These are phyloP conservation scores for Penicillium corylophilum DNA, from an alignment of 2,329 filamentous ascomycete genomes.

Conservation along the genomic window DNA sequence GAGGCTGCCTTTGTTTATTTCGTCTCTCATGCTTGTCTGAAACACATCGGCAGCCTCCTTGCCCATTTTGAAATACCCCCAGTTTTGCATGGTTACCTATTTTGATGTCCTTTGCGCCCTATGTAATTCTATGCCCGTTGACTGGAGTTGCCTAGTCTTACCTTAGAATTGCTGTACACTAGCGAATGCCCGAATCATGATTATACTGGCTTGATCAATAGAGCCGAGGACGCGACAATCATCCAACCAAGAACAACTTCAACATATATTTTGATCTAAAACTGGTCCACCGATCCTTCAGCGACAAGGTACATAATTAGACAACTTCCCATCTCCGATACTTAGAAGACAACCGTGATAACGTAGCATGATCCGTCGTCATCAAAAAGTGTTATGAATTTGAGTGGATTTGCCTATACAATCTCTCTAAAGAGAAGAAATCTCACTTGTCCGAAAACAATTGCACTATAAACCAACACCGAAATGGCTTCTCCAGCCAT, in stretches of 20 bases:
- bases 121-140: slow-evolving; percentile 18
- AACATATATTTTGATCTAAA: neutral
- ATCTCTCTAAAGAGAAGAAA: neutral
- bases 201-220: neutral
- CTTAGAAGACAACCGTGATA: neutral
- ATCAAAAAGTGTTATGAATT: neutral
- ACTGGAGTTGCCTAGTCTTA: slow-evolving; percentile 10
- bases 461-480: slow-evolving; percentile 1
- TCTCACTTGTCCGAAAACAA: neutral
- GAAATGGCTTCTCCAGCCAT: neutral
- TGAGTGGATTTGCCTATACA: neutral
- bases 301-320: neutral
- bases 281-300: neutral
- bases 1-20: slow-evolving; percentile 1
- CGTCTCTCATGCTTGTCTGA: slow-evolving; percentile 1
- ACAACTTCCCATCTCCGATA: neutral
- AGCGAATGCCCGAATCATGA: slow-evolving; percentile 12
- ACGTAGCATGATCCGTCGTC: neutral
- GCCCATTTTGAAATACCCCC: slow-evolving; percentile 21
- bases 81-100: slow-evolving; percentile 11
- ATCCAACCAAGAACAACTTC: neutral
- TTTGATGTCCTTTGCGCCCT: slow-evolving; percentile 12
- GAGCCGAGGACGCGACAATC: neutral
- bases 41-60: neutral
- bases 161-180: slow-evolving; percentile 36